Conservation (phyloP, 345 rosid species). For the Eucalyptus decipiens region DNA sequence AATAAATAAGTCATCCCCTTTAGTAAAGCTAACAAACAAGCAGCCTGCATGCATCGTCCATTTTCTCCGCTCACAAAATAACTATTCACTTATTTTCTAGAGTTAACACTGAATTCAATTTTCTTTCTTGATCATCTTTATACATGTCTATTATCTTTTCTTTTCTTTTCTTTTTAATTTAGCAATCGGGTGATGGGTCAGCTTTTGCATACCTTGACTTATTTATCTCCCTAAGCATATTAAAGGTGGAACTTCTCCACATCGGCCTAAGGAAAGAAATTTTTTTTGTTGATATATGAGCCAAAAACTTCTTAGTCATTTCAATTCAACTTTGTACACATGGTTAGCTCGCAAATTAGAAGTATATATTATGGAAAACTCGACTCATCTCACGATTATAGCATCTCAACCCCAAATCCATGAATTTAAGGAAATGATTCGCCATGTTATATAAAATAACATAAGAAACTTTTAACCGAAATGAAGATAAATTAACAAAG, state of each 20-base stretch:
- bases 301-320: background rate
- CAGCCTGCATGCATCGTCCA: background rate
- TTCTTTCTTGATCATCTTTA: no score
- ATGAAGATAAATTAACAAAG: background rate
- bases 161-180: no score
- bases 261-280: background rate
- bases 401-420: background rate
- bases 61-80: no score
- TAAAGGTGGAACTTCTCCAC: background rate
- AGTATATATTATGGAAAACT: background rate
- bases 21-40: accelerated
- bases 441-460: background rate
- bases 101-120: no score
- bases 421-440: background rate
- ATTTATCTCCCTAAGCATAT: background rate
- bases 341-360: background rate
- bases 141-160: no score
- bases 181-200: background rate
- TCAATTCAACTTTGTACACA: background rate
- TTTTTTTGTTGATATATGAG: background rate
- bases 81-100: no score
- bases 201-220: background rate
- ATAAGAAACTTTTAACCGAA: background rate
- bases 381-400: background rate
- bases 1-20: no score